Evolutionary conservation across 2,329 filamentous ascomycete genomes (phyloP).

Genomic region (Huntiella decipiens): DNA sequence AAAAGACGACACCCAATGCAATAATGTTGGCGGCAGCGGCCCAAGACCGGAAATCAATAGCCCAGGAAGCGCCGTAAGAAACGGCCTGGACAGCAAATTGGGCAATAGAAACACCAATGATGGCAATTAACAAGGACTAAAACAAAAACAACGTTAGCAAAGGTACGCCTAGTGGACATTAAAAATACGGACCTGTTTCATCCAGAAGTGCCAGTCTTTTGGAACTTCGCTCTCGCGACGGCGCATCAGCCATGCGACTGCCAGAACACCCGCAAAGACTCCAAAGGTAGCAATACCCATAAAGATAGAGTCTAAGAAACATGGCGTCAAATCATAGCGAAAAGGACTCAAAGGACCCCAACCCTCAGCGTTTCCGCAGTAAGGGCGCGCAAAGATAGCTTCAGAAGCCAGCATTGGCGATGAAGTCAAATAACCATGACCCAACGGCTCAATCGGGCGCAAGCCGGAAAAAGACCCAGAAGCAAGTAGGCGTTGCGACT

Average conservation of each 20-base stretch:
- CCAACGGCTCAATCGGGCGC: constrained; percentile 30
- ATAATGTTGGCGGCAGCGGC: constrained; percentile 52
- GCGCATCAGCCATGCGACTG: constrained; percentile 61
- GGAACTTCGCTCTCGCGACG: constrained; percentile 47
- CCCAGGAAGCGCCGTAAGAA: constrained; percentile 50
- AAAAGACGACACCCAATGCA: constrained; percentile 56
- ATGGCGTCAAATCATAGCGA: constrained; percentile 89
- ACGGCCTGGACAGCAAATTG: constrained; percentile 63
- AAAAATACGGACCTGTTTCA: constrained; percentile 52
- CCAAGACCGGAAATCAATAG: constrained; percentile 70
- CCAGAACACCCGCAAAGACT: constrained; percentile 54
- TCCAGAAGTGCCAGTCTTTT: constrained; percentile 85
- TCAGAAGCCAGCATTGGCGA: constrained; percentile 16
- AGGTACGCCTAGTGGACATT: neutral
- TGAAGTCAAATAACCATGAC: constrained; percentile 35
- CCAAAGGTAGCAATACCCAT: constrained; percentile 61
- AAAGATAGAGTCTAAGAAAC: constrained; percentile 88
- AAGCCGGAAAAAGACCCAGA: constrained; percentile 45
- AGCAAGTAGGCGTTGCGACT: constrained; percentile 28
- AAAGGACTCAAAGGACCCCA: constrained; percentile 84
- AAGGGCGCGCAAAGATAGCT: constrained; percentile 38
- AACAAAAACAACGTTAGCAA: constrained; percentile 5
- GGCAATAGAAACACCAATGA: constrained; percentile 48
- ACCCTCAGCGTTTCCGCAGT: constrained; percentile 79
- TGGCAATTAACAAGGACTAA: constrained; percentile 40